phyloP scores from a whole-genome alignment of 225 moss, liverwort and hornwort species.

The Thuidium tamariscinum region DNA sequence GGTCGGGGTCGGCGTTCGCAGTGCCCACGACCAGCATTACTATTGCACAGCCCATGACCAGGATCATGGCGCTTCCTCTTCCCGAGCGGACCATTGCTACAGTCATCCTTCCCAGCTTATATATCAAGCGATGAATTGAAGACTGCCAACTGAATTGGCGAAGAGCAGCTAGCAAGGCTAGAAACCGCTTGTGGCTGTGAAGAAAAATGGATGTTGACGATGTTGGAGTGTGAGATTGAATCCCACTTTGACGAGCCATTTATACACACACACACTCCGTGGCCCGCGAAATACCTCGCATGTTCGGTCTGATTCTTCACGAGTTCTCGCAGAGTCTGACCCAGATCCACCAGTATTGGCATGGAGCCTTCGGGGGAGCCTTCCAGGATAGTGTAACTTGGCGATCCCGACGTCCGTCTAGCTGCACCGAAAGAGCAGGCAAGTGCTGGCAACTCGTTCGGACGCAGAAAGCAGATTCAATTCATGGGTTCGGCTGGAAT shows the following conservation, averaged over 20 bases:
- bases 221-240: neutral
- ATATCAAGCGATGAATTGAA: neutral
- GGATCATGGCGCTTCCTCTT: no score
- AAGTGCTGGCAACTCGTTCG: neutral
- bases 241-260: neutral
- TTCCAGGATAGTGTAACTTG: neutral
- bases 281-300: neutral
- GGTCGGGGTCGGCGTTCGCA: no score
- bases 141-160: neutral
- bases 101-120: neutral
- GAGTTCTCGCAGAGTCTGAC: neutral
- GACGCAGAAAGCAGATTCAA: neutral
- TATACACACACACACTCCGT: neutral
- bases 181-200: neutral
- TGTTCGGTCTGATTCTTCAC: neutral
- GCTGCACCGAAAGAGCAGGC: neutral
- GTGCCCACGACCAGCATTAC: no score
- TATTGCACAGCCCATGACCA: no score
- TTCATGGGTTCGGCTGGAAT: neutral
- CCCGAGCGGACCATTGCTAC: no score
- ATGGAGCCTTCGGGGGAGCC: neutral
- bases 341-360: no score
- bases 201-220: neutral
- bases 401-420: no score
- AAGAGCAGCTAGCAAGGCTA: neutral